Base-by-base conservation (phyloP, 306 rosid genomes). In the Dryas drummondii region DNA sequence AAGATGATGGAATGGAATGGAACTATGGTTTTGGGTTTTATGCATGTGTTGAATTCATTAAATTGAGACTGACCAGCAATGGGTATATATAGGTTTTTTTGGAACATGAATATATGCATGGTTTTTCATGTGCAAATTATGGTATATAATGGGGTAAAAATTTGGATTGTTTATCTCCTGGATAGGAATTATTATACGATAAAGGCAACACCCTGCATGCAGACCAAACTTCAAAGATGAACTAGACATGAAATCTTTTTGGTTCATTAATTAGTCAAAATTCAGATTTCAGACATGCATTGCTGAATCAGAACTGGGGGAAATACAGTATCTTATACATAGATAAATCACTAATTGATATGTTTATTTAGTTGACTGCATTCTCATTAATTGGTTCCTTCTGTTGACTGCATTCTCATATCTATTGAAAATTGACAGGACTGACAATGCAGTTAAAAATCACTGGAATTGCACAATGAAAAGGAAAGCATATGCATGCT, bases 401-500 rank as follows among this genome's bases (percentile, higher is more conserved):
- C 16, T 68, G 53, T 67, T 66, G 47, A 55, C 60, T 62, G 67
- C 75, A 55, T 14, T 56, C 14, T 52, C 44, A 47, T 62, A 27
- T 17, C 15, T 46, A 13, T 73, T 66, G 72, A 22, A 75, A 26
- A 59, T 55, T 76, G 13, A 53, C 85, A 90, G 93, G 87, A 78
- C 86, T 74, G 82, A 86, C 74, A 88, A 90, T 80, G 91, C 90
- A 51, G 80, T 90, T 47, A 90, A 88, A 82, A 90, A 88, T 74
- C 83, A 83, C 66, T 90, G 93, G 96, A 85, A 90, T 55, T 60
- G 82, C 79, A 78, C 85, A n/a, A 66, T 83, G 83, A 90, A 85
- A 85, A 86, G 73, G 84, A 90, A 79, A 70, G 6, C 50, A 50
- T 84, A 68, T 41, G 65, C 73, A 60, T 76, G 17, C 50, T 80